Percentiles rank a stretch among this genome's conserved stretches.
These are phyloP conservation scores for Oligophagozyma castellii DNA, from an alignment of 1,139 yeast species.

Conservation along the genomic window DNA sequence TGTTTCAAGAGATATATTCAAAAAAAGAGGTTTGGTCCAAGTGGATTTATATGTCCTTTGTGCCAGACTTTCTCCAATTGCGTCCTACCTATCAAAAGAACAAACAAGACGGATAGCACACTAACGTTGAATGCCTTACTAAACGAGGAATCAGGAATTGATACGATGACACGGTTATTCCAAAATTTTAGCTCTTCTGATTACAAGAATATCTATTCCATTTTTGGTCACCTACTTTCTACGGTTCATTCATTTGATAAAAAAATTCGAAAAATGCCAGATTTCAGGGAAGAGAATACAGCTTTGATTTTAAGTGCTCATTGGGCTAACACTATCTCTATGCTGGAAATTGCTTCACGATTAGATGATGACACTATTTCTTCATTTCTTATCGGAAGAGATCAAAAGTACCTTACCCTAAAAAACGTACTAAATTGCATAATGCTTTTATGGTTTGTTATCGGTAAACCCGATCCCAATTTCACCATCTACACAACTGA, in stretches of 20 bases:
- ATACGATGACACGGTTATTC: conserved; percentile 7
- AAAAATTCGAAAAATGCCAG: conserved; percentile 7
- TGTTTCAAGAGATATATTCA: conserved; percentile 35
- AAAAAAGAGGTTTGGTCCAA: conserved; percentile 19
- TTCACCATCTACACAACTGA: conserved; percentile 10
- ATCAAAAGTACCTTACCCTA: conserved; percentile 24
- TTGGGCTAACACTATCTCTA: conserved; percentile 43
- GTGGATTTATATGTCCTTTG: conserved; percentile 42
- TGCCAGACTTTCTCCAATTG: conserved; percentile 43
- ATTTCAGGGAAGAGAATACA: conserved; percentile 10
- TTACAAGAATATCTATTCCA: conserved; percentile 8
- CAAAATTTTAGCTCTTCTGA: conserved; percentile 7
- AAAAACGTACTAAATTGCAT: conserved; percentile 26
- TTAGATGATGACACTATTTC: conserved; percentile 27
- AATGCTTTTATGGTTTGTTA: conserved; percentile 20
- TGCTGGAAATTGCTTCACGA: conserved; percentile 43
- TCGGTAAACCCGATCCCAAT: conserved; percentile 12
- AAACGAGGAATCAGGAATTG: conserved; percentile 6
- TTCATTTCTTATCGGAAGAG: conserved; percentile 26
- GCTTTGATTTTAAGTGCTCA: conserved; percentile 20
- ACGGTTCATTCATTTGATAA: conserved; percentile 16
- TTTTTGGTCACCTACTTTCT: conserved; percentile 10
- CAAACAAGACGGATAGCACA: conserved; percentile 6
- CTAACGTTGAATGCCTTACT: conserved; percentile 6
- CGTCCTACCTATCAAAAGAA: conserved; percentile 18